Conservation (phyloP, 2,329 filamentous ascomycete species). For the Trichoderma citrinoviride region DNA sequence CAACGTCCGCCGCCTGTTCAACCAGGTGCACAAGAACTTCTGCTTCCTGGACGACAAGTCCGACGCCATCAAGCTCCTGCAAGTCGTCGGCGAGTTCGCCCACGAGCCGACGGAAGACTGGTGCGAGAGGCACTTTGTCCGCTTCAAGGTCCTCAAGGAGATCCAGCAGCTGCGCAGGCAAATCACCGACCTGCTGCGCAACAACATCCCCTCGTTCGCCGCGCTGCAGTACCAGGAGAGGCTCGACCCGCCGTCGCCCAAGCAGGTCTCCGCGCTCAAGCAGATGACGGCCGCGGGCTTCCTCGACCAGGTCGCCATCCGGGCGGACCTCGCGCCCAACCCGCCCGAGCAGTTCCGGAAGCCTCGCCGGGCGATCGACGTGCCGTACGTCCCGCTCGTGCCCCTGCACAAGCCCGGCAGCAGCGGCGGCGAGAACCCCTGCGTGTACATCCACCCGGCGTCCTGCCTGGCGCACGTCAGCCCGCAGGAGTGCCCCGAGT, state of each 20-base stretch:
- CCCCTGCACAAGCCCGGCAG: conserved; percentile 52
- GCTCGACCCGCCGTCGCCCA: conserved; percentile 58
- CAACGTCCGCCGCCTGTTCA: conserved; percentile 58
- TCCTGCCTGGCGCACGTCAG: conserved; percentile 73
- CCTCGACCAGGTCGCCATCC: conserved; percentile 90
- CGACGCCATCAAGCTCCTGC: conserved; percentile 87
- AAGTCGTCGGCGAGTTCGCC: conserved; percentile 83
- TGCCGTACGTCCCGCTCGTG: conserved; percentile 85
- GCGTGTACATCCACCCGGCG: conserved; percentile 84
- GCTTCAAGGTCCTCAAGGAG: conserved; percentile 83
- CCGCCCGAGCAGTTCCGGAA: conserved; percentile 66
- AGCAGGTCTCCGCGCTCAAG: conserved; percentile 76
- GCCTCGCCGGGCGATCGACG: conserved; percentile 82
- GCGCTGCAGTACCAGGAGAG: conserved; percentile 56
- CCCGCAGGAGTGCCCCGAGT: conserved; percentile 74
- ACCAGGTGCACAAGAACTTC: conserved; percentile 74
- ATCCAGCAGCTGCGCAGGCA: conserved; percentile 79
- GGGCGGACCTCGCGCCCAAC: conserved; percentile 77
- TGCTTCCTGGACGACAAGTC: conserved; percentile 76
- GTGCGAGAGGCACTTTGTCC: conserved; percentile 80
- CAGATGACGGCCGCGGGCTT: conserved; percentile 91
- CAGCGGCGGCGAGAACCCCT: conserved; percentile 54
- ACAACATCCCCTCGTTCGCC: conserved; percentile 66
- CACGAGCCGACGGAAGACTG: conserved; percentile 70
- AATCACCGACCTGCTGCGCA: conserved; percentile 74